These are phyloP conservation scores for Salix koriyanagi DNA, from an alignment of 345 rosid species.

Conservation along the genomic window DNA sequence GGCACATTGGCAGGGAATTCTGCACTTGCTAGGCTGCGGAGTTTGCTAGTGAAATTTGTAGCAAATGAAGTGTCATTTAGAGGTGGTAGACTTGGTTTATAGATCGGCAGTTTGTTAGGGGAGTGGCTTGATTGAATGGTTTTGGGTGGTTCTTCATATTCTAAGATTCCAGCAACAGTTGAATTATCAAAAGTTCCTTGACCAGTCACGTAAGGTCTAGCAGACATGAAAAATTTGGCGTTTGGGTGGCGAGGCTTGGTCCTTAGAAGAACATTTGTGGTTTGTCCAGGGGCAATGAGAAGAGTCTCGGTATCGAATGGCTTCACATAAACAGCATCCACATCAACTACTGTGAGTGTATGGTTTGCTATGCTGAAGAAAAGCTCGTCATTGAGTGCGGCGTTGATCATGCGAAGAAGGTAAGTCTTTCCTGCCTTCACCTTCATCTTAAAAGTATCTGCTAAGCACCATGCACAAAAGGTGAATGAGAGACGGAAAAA, in stretches of 20 bases:
- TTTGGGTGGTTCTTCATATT: neutral
- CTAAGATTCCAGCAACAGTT: neutral
- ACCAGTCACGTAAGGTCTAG: slow-evolving; percentile 1
- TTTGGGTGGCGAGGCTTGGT: neutral
- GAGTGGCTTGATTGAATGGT: neutral
- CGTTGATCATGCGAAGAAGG: neutral
- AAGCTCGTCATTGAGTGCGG: neutral
- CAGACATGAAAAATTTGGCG: neutral
- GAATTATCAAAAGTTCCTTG: slow-evolving; percentile 3
- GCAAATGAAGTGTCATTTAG: neutral
- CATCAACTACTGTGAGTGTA: neutral
- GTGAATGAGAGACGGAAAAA: neutral
- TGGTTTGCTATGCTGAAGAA: slow-evolving; percentile 8
- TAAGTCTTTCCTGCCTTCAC: neutral
- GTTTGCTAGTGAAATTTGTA: neutral
- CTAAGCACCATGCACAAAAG: neutral
- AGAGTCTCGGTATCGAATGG: neutral
- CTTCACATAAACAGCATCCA: slow-evolving; percentile 4
- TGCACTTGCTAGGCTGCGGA: neutral
- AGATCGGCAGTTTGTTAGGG: neutral
- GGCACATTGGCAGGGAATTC: slow-evolving; percentile 6
- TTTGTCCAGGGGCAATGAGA: slow-evolving; percentile 3
- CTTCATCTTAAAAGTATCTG: neutral
- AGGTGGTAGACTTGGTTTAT: neutral
- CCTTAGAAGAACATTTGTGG: slow-evolving; percentile 1